phyloP scores from a whole-genome alignment of 768 basidiomycete genomes.

The Phlegmacium glaucopus region DNA sequence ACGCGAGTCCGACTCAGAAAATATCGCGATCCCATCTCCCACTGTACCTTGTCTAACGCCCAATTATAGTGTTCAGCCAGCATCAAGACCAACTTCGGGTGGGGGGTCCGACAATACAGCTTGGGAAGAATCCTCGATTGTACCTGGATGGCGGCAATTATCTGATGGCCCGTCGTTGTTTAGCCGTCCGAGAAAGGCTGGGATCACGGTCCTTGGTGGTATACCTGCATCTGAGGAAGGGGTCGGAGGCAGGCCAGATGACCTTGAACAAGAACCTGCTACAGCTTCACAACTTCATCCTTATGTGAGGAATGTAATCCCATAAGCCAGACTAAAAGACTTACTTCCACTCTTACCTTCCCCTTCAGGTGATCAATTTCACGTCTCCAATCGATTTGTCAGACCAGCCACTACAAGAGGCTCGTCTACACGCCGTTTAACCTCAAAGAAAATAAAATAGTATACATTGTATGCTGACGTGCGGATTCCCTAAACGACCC shows the following conservation, averaged over 20 bases:
- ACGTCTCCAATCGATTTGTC: conserved; percentile 40
- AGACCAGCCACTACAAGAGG: conserved; percentile 9
- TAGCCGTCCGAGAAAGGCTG: conserved; percentile 18
- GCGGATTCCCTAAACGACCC: too few species aligned
- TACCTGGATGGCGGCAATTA: conserved; percentile 20
- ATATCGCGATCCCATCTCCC: conserved; percentile 20
- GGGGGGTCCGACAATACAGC: conserved; percentile 28
- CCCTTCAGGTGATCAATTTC: conserved; percentile 35
- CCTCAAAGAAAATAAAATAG: too few species aligned
- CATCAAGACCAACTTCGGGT: conserved; percentile 22
- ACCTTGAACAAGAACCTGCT: conserved; percentile 12
- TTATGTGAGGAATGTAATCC: conserved; percentile 31
- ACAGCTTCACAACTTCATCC: conserved; percentile 34
- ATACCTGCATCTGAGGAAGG: conserved; percentile 9
- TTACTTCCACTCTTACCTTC: not conserved
- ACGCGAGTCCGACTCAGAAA: conserved; percentile 38
- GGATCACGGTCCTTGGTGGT: conserved; percentile 15
- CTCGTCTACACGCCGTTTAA: too few species aligned
- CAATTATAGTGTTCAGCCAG: conserved; percentile 3
- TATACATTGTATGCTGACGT: too few species aligned
- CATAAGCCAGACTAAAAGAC: not conserved
- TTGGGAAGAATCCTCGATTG: conserved; percentile 20
- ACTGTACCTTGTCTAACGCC: conserved; percentile 10
- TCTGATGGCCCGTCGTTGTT: conserved; percentile 30
- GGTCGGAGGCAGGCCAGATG: conserved; percentile 7